Base-by-base conservation (phyloP, 371 early-diverging fungal genomes). In the Mucor sp. region DNA sequence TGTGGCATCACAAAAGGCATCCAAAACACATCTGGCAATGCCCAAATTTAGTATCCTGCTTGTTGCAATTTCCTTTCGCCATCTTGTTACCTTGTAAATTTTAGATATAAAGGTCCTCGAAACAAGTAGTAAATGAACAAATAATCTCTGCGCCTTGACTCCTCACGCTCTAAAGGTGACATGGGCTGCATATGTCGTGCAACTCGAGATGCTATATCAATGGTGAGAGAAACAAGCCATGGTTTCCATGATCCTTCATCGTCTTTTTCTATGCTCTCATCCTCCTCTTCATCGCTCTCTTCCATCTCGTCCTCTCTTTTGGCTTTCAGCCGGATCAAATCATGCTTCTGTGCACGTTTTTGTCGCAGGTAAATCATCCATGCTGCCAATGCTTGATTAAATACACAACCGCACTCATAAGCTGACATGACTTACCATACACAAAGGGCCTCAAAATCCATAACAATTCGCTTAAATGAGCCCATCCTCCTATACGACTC, bases 371-470 rank as follows among this genome's bases (percentile, higher is more conserved):
- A 44, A 15, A 69, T 67, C 67, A 66, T 67, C 12, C 56, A 32
- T 0, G 33, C 66, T 62, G 37, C 4, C 3, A 3, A 44, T n/a
- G 27, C 30, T 11, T 15, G 7, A 35, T n/a, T 39, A 5, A 39
- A 23, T 23, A 23, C 2, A 3, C 8, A 57, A 14, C 4, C 14
- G 44, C 5, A 1, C 30, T 7, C 0, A 2, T 32, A 9, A 44
- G 17, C n/a, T 12, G 39, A 11, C 12, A 47, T 27, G 37, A 21
- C 21, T 71, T 77, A 81, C 82, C 77, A 60, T 79, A 81, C 14
- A 81, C 43, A 6, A 81, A 47, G 19, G 82, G 82, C 7, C 82
- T 70, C 5, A 72, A 19, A 3, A 77, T 74, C 82, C 82, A 81
- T 30, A 79, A 27, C 23, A 79, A 33, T 50, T 81, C 82, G 7